Evolutionary conservation across 495 filamentous ascomycete genomes (phyloP).

Genomic region (Xylaria acuta): DNA sequence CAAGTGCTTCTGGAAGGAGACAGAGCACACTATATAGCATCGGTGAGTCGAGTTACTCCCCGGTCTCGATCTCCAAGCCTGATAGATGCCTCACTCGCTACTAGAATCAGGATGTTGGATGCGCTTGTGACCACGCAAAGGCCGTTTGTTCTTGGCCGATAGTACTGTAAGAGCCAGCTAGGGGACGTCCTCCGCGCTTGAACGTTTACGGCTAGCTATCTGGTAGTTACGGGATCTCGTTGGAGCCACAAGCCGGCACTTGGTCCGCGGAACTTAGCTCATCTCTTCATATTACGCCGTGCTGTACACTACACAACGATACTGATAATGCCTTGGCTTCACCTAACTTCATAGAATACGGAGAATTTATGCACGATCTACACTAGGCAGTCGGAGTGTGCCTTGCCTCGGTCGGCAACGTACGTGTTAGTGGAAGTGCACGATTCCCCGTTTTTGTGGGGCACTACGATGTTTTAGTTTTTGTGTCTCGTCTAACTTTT

Average conservation of each 20-base stretch:
- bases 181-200: not conserved
- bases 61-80: not conserved
- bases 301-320: not conserved
- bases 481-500: conserved; percentile 20
- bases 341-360: not conserved
- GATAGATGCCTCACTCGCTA: not conserved
- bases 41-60: not conserved
- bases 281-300: not conserved
- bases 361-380: conserved; percentile 7
- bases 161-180: not conserved
- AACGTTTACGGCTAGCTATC: not conserved
- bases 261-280: conserved; percentile 1
- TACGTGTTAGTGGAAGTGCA: not conserved
- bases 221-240: conserved; percentile 5
- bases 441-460: conserved; percentile 13
- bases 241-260: conserved; percentile 20
- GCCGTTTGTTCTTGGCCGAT: not conserved
- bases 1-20: not conserved
- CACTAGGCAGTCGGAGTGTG: conserved; percentile 15
- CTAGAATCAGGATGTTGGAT: not conserved
- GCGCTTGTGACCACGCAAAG: not conserved
- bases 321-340: not conserved
- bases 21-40: not conserved
- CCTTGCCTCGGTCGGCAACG: conserved; percentile 7
- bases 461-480: not conserved